Conservation (phyloP, 768 basidiomycete genomes). For the Termitomyces sp. region DNA sequence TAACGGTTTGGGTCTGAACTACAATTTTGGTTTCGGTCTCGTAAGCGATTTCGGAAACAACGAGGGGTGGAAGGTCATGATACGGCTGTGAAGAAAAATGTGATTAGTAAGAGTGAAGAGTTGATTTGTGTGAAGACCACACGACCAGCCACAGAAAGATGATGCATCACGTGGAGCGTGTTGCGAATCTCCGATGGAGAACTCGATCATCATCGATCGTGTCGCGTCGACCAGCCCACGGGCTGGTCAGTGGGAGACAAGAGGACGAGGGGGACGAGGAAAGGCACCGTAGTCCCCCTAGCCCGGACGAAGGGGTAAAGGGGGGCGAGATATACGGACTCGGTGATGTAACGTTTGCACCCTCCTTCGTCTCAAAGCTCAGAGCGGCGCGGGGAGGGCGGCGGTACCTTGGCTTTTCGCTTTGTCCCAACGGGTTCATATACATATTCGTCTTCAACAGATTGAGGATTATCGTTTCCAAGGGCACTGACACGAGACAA, state of each 20-base stretch:
- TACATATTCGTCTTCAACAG: constrained; percentile 75
- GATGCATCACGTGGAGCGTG: constrained; percentile 37
- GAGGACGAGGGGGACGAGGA: constrained; percentile 73
- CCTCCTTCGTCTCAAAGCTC: constrained; percentile 96
- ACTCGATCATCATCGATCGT: constrained; percentile 22
- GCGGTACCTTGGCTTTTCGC: constrained; percentile 89
- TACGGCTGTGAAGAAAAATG: constrained; percentile 24
- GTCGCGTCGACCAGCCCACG: constrained; percentile 21
- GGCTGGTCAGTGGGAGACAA: constrained; percentile 34
- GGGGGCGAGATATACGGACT: constrained; percentile 66
- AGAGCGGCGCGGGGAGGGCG: constrained; percentile 80
- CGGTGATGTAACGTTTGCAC: constrained; percentile 47
- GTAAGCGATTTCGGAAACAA: constrained; percentile 41
- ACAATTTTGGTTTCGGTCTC: constrained; percentile 64
- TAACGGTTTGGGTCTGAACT: constrained; percentile 61
- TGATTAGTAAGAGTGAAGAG: constrained; percentile 23
- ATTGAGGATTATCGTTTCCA: constrained; percentile 60
- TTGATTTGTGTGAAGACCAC: constrained; percentile 22
- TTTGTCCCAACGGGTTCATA: constrained; percentile 67
- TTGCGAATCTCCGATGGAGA: constrained; percentile 21
- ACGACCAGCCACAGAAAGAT: constrained; percentile 30
- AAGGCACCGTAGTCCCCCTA: constrained; percentile 80
- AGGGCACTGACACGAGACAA: constrained; percentile 42
- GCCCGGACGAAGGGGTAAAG: constrained; percentile 82
- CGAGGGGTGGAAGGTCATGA: constrained; percentile 41